phyloP scores from a whole-genome alignment of 1,284 basidiomycete genomes.

The Sporisorium scitamineum region DNA sequence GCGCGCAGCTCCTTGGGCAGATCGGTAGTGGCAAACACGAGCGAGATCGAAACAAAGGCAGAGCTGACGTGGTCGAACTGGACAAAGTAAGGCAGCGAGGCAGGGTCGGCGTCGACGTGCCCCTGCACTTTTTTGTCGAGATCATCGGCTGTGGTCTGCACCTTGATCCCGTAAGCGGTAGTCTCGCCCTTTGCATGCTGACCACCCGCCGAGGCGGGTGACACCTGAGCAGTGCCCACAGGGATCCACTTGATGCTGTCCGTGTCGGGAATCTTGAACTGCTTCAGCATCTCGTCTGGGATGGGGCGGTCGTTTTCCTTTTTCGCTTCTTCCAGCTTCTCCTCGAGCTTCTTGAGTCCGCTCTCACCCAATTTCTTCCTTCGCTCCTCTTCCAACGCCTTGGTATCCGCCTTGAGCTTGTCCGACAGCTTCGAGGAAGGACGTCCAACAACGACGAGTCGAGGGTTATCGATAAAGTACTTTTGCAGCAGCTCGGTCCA shows the following conservation, averaged over 20 bases:
- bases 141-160: conserved; percentile 52
- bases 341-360: conserved; percentile 80
- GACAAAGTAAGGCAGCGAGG: conserved; percentile 84
- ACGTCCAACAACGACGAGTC: conserved; percentile 78
- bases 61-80: conserved; percentile 84
- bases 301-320: conserved; percentile 86
- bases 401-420: conserved; percentile 84
- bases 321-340: conserved; percentile 84
- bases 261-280: conserved; percentile 77
- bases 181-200: conserved; percentile 5
- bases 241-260: conserved; percentile 94
- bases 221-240: conserved; percentile 76
- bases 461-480: conserved; percentile 71
- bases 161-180: conserved; percentile 29
- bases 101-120: conserved; percentile 80
- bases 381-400: conserved; percentile 80
- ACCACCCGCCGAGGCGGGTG: conserved; percentile 1
- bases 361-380: conserved; percentile 80
- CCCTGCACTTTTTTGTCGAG: conserved; percentile 72
- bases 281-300: conserved; percentile 80
- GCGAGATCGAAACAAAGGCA: conserved; percentile 80
- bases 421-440: conserved; percentile 88
- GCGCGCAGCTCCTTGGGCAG: conserved; percentile 61
- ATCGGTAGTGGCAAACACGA: conserved; percentile 76
- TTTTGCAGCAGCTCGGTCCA: conserved; percentile 85